A percentile compares a stretch with the other conserved stretches of the same genome.
These are phyloP conservation scores for Hypomontagnella monticulosa DNA, from an alignment of 495 filamentous ascomycete genomes.

Conservation along the genomic window DNA sequence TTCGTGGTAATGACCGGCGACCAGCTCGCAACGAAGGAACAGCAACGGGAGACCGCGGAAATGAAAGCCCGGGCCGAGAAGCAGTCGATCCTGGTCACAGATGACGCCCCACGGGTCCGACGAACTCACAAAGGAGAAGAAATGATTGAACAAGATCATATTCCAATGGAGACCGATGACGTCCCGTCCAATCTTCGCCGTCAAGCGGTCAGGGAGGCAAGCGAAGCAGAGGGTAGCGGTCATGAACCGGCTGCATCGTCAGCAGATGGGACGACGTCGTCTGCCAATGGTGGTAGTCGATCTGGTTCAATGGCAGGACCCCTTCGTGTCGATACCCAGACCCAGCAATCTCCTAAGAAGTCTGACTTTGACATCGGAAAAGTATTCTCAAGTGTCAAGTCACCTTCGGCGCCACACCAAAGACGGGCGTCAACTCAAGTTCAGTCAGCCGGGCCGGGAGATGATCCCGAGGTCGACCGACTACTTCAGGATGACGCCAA, in stretches of 20 bases:
- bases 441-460: slow-evolving; percentile 59
- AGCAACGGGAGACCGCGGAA: slow-evolving; percentile 81
- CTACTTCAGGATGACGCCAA: slow-evolving; percentile 85
- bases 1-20: slow-evolving; percentile 85
- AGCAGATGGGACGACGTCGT: slow-evolving; percentile 33
- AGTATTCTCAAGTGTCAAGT: slow-evolving; percentile 72
- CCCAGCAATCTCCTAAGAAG: slow-evolving; percentile 56
- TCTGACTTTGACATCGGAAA: slow-evolving; percentile 75
- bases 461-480: slow-evolving; percentile 90
- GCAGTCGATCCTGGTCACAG: slow-evolving; percentile 84
- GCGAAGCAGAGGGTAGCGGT: slow-evolving; percentile 41
- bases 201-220: slow-evolving; percentile 50
- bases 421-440: slow-evolving; percentile 58
- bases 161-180: slow-evolving; percentile 48
- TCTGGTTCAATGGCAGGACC: slow-evolving; percentile 47
- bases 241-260: slow-evolving; percentile 44
- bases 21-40: slow-evolving; percentile 90
- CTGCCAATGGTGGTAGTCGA: slow-evolving; percentile 31
- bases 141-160: slow-evolving; percentile 73
- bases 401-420: slow-evolving; percentile 60
- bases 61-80: slow-evolving; percentile 77
- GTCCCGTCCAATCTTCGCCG: slow-evolving; percentile 52
- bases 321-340: slow-evolving; percentile 59
- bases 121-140: slow-evolving; percentile 97
- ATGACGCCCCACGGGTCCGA: slow-evolving; percentile 83